Evolutionary conservation across 306 rosid species (phyloP).

Genomic region (Boehmeria nivea): DNA sequence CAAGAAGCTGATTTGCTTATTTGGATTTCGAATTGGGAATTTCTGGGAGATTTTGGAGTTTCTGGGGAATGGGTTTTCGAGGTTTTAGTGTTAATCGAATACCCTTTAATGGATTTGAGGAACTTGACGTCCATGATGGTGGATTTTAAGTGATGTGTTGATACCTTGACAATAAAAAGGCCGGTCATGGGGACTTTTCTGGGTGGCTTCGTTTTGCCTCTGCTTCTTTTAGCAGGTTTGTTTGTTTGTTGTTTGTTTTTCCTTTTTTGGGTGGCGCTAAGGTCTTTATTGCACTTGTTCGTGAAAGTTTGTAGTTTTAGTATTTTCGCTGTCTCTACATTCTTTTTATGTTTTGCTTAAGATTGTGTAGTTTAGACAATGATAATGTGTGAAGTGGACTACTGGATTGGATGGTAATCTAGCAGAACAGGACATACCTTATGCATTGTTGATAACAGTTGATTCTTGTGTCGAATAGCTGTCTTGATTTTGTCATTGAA

Average conservation of each 20-base stretch:
- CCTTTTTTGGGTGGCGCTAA: constrained; percentile 1
- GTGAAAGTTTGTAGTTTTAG: too few species aligned
- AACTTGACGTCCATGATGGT: constrained; percentile 15
- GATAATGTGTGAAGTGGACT: too few species aligned
- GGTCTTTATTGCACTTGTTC: too few species aligned
- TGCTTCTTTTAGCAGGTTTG: constrained; percentile 75
- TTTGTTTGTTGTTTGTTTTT: neutral
- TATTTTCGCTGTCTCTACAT: too few species aligned
- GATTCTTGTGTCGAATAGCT: too few species aligned
- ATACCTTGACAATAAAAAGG: neutral
- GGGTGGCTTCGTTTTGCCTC: constrained; percentile 63
- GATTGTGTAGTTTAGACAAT: too few species aligned
- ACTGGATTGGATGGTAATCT: neutral
- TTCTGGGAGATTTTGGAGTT: too few species aligned
- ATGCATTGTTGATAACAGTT: too few species aligned
- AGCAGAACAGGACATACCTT: neutral
- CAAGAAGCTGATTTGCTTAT: constrained; percentile 3
- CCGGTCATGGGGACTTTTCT: constrained; percentile 66
- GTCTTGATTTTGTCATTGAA: too few species aligned
- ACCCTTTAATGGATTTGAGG: constrained; percentile 21
- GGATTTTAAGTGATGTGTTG: constrained; percentile 40
- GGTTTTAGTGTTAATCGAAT: constrained; percentile 22
- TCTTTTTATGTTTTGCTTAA: too few species aligned
- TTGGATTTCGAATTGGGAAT: constrained; percentile 26
- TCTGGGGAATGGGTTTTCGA: constrained; percentile 43